phyloP scores from a whole-genome alignment of 768 basidiomycete genomes.

The Lactarius psammicola region DNA sequence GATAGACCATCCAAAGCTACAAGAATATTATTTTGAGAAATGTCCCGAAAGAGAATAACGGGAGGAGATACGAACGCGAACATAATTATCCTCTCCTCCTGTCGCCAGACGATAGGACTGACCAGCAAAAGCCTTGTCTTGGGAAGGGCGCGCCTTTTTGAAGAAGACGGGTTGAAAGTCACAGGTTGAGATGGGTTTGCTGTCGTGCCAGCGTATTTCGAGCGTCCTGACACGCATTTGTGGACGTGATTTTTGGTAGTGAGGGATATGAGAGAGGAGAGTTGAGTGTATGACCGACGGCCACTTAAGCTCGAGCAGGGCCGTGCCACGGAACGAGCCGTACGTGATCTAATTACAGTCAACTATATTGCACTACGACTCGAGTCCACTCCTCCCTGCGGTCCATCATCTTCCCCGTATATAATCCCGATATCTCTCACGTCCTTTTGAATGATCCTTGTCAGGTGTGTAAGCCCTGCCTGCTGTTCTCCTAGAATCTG shows the following conservation, averaged over 20 bases:
- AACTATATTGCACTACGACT: constrained; percentile 1
- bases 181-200: constrained; percentile 91
- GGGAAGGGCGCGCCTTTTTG: constrained; percentile 73
- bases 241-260: constrained; percentile 23
- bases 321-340: constrained; percentile 7
- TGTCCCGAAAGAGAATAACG: not conserved
- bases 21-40: not conserved
- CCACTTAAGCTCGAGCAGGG: constrained; percentile 1
- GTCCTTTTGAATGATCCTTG: constrained; percentile 70
- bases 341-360: constrained; percentile 1
- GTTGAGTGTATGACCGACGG: not conserved
- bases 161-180: constrained; percentile 89
- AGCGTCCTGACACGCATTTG: constrained; percentile 84
- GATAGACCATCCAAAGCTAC: constrained; percentile 93
- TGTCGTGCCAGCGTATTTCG: constrained; percentile 96
- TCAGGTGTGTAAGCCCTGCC: constrained; percentile 75
- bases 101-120: constrained; percentile 92
- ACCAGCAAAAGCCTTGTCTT: constrained; percentile 54
- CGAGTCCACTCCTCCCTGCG: constrained; percentile 14
- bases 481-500: constrained; percentile 79
- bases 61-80: constrained; percentile 65
- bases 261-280: constrained; percentile 1
- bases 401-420: constrained; percentile 26
- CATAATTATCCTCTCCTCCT: constrained; percentile 95
- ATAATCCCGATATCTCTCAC: constrained; percentile 36